phyloP scores from a whole-genome alignment of 1,284 basidiomycete genomes.

The Cryptococcus sp. region DNA sequence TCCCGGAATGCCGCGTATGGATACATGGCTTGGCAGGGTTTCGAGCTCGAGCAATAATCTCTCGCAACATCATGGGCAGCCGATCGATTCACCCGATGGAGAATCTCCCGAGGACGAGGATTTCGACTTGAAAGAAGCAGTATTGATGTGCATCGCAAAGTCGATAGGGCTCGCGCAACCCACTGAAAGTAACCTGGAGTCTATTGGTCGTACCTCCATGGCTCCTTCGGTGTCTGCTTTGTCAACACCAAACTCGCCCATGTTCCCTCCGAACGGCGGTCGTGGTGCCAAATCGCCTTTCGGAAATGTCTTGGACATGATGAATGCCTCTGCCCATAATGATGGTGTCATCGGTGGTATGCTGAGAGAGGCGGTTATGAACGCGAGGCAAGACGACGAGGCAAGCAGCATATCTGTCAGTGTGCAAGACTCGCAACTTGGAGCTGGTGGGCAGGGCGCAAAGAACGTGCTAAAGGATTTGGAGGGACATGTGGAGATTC shows the following conservation, averaged over 20 bases:
- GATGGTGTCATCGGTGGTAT: slow-evolving; percentile 63
- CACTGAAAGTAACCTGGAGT: slow-evolving; percentile 48
- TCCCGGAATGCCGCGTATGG: slow-evolving; percentile 46
- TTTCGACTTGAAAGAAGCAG: slow-evolving; percentile 88
- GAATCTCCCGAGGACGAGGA: slow-evolving; percentile 56
- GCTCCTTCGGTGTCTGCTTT: slow-evolving; percentile 39
- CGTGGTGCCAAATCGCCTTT: slow-evolving; percentile 65
- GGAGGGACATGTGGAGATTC: slow-evolving; percentile 93
- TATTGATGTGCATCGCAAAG: slow-evolving; percentile 96
- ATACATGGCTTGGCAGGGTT: slow-evolving; percentile 41
- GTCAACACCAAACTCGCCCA: slow-evolving; percentile 48
- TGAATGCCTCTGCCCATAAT: slow-evolving; percentile 49
- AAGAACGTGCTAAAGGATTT: slow-evolving; percentile 61
- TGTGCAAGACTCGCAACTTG: slow-evolving; percentile 55
- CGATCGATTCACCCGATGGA: slow-evolving; percentile 17
- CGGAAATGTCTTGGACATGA: slow-evolving; percentile 75
- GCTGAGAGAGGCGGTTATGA: slow-evolving; percentile 57
- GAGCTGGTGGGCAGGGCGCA: slow-evolving; percentile 20
- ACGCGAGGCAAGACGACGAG: slow-evolving; percentile 73
- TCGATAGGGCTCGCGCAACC: slow-evolving; percentile 94
- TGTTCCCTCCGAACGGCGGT: slow-evolving; percentile 56
- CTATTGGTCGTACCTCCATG: slow-evolving; percentile 25
- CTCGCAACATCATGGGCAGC: slow-evolving; percentile 19
- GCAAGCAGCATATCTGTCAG: slow-evolving; percentile 58
- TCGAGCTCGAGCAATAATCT: slow-evolving; percentile 16